Conservation (phyloP, 495 filamentous ascomycete genomes). For the Haplographium delicatum region DNA sequence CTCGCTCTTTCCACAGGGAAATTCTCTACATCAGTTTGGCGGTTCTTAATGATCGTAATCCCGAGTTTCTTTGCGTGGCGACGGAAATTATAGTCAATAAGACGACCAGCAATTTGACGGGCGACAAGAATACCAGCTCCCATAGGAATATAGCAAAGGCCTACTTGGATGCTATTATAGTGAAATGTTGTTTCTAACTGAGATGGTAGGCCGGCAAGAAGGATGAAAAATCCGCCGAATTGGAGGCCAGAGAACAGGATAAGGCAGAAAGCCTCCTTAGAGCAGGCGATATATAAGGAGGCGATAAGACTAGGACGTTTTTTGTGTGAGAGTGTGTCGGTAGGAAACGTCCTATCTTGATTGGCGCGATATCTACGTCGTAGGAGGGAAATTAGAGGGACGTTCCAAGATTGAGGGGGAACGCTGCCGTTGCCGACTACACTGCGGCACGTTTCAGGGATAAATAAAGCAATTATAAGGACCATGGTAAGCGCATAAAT, state of each 20-base stretch:
- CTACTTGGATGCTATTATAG: slow-evolving; percentile 57
- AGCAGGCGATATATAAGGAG: slow-evolving; percentile 54
- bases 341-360: no score
- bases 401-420: slow-evolving; percentile 44
- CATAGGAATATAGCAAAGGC: slow-evolving; percentile 53
- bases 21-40: slow-evolving; percentile 40
- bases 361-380: slow-evolving; percentile 31
- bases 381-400: slow-evolving; percentile 25
- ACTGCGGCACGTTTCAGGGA: slow-evolving; percentile 51
- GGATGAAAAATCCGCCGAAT: slow-evolving; percentile 43
- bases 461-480: not conserved
- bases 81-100: not conserved
- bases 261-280: slow-evolving; percentile 54
- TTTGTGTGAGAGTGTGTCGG: no score
- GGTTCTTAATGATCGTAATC: slow-evolving; percentile 36
- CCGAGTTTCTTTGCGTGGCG: slow-evolving; percentile 34
- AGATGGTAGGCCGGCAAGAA: slow-evolving; percentile 30
- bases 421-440: slow-evolving; percentile 68
- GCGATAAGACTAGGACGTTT: slow-evolving; percentile 26
- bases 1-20: slow-evolving; percentile 60
- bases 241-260: slow-evolving; percentile 45
- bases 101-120: slow-evolving; percentile 35
- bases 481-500: not conserved
- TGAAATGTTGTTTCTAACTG: slow-evolving; percentile 51
- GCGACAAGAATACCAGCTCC: slow-evolving; percentile 56